These are phyloP conservation scores for Euryodendron excelsum DNA, from an alignment of 148 eudicot species.

Conservation along the genomic window DNA sequence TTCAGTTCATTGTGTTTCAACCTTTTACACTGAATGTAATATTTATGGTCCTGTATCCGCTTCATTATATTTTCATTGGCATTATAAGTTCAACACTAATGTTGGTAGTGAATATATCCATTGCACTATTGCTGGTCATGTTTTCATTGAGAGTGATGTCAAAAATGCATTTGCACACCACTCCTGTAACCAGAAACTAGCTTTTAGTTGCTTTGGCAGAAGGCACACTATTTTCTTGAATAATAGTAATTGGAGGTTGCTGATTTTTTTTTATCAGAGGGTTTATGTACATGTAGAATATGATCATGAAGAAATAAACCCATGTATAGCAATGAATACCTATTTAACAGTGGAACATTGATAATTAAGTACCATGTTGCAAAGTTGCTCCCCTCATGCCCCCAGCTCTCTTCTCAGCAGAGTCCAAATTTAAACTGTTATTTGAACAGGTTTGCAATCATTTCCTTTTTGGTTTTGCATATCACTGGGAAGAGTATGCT, in stretches of 20 bases:
- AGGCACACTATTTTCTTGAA: background rate
- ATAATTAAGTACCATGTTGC: background rate
- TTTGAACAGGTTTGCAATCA: constrained; percentile 44
- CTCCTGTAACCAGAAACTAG: background rate
- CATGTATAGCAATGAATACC: background rate
- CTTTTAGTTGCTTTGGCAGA: background rate
- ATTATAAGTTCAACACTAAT: background rate
- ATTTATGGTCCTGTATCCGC: background rate
- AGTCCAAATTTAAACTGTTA: constrained; percentile 3
- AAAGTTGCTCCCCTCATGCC: background rate
- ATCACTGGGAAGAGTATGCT: constrained; percentile 51
- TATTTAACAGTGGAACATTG: background rate
- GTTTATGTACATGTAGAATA: background rate
- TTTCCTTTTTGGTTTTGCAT: constrained; percentile 59
- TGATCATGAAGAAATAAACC: background rate
- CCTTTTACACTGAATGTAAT: background rate
- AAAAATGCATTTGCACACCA: background rate
- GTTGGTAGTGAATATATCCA: background rate
- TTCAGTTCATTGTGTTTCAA: background rate
- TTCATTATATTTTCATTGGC: background rate
- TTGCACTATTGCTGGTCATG: background rate
- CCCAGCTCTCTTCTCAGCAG: background rate
- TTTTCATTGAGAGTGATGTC: background rate
- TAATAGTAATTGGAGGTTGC: background rate
- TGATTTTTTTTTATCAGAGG: no score